Evolutionary conservation across 306 rosid genomes (phyloP), one percentile per base, ranked within the genome.

Genomic region (Vigna radiata): DNA sequence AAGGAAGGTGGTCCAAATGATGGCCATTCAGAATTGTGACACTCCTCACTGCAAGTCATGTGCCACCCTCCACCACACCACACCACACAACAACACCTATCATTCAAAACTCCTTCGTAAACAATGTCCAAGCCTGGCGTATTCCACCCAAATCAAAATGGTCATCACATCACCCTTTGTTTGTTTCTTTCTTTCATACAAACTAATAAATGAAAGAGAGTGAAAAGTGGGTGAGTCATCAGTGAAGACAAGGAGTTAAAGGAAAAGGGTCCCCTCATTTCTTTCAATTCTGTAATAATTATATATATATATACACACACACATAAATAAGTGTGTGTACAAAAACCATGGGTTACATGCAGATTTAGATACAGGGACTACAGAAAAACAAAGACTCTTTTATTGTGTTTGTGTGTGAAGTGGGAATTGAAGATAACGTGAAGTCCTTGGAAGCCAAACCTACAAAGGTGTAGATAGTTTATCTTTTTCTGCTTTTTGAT

Each of bases 1-100:
- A 73, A 46, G 79, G 83, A 83, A 83, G 82, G 73, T 41, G 52
- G 69, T 79, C 80, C 73, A 76, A 58, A 55, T 70, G 29, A 83
- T 70, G 76, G 21, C 68, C 68, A 76, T 44, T 43, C 58, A 31
- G 47, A 25, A 73, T 16, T 3, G 63, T 80, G 73, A 78, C 75
- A 21, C 54, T 44, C 15, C 49, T 44, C 49, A 4, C 69, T 41
- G 76, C 63, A 67, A 36, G 49, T 44, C 77, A 80, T 66, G 75
- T 77, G 78, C 15, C 49, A 44, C 58, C 53, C 4, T 41, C 46
- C 46, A 2, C 46, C 21, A 68, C 61, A 41, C 23, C 33, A 7
- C 60, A 15, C 44, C 19, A 67, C 61, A 41, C 33, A 21, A 2
- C 33, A 21, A 2, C 60, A 15, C 25, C 63, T 59, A 56, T 59